Evolutionary conservation across 208 protist species (phyloP), one percentile per base, ranked within the genome.

Genomic region (Trichomonas vaginalis): DNA sequence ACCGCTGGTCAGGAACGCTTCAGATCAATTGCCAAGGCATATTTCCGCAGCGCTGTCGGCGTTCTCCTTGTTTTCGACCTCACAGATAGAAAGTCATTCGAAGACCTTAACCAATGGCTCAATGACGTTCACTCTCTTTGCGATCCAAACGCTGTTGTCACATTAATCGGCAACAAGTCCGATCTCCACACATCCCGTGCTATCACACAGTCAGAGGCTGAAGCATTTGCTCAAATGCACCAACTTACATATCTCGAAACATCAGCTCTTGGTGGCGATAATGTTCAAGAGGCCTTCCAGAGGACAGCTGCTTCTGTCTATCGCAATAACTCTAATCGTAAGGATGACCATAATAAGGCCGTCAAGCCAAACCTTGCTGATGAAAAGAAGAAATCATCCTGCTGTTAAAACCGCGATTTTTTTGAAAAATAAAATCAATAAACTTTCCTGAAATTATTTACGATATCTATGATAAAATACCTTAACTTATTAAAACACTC

Each of bases 91-190:
- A 51, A 95, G 70, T 95, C 88, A 4, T 95, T 95, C 40, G 47
- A 95, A 37, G 49, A 95, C 49, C 47, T 95, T 12, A 70, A 39
- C 9, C 32, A 95, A 9, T 95, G 88, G 88, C 45, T 95, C 42
- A 70, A 70, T 9, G 49, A 95, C 35, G 40, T 95, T 32, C 88
- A 95, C 27, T 51, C 45, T 4, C 88, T 79, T 51, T 51, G 47
- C 35, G 45, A 51, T n/a, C 47, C 45, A 48, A 70, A 95, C 47
- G 49, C 49, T n/a, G 47, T 70, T n/a, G 49, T 95, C 32, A 70
- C 49, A 35, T n/a, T 95, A 27, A 70, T 95, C 70, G 88, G 88
- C 45, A 95, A 95, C 39, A 95, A 95, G 39, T 70, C n/a, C 47
- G 88, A 95, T 37, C n/a, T 79, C 17, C 12, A 37, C 40, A 46